Evolutionary conservation across 108 stramenopile species (phyloP).

Genomic region (Cyclostephanos tholiformis): DNA sequence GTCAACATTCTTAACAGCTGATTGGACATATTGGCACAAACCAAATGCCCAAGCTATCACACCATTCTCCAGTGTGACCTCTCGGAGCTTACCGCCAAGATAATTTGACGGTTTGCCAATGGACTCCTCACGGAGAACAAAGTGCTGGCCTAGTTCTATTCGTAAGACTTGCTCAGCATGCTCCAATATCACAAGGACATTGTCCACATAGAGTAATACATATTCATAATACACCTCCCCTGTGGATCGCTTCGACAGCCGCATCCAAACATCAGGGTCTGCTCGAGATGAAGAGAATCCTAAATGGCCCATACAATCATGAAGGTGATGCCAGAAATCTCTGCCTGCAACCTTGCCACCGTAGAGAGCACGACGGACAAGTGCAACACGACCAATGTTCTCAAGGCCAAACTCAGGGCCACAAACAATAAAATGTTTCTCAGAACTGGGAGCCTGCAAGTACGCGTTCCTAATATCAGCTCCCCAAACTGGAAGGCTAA

Average conservation of each 20-base stretch:
- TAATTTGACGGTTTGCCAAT: constrained; percentile 2
- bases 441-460: constrained; percentile 2
- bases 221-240: no score
- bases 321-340: no score
- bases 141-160: neutral
- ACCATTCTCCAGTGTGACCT: constrained; percentile 9
- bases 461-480: constrained; percentile 3
- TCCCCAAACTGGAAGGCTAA: neutral
- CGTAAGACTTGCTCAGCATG: constrained; percentile 2
- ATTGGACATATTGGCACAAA: constrained; percentile 47
- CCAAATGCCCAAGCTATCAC: constrained; percentile 47
- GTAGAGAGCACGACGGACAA: no score
- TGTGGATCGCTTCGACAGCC: no score
- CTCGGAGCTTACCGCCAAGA: constrained; percentile 3
- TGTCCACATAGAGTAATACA: no score
- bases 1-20: constrained; percentile 38
- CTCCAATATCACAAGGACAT: no score
- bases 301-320: no score
- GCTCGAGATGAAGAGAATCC: no score
- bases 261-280: no score
- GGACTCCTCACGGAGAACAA: constrained; percentile 1
- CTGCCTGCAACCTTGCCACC: no score
- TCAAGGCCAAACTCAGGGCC: constrained; percentile 22
- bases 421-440: constrained; percentile 11
- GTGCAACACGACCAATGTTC: no score